Evolutionary conservation across 306 rosid species (phyloP).

Genomic region (Lathyrus tuberosus): DNA sequence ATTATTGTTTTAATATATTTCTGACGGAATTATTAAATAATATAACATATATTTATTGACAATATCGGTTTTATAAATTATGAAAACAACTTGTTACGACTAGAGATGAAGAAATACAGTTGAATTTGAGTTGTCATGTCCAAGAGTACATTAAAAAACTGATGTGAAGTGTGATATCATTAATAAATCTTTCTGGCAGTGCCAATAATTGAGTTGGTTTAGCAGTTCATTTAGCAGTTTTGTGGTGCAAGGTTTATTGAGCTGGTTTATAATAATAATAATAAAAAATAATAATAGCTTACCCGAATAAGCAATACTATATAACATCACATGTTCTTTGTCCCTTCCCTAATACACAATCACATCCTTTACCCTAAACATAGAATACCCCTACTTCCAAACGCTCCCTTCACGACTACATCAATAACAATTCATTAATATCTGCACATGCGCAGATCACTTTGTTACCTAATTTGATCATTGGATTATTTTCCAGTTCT

Average conservation of each 20-base stretch:
- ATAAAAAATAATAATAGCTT: not conserved
- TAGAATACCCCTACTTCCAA: not conserved
- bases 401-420: not conserved
- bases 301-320: constrained; percentile 18
- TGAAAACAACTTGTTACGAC: constrained; percentile 21
- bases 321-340: constrained; percentile 32
- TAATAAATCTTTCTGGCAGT: constrained; percentile 21
- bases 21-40: too few species aligned
- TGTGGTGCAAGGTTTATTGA: constrained; percentile 7
- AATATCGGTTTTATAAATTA: not conserved
- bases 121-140: constrained; percentile 24
- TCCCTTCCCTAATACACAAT: constrained; percentile 27
- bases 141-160: constrained; percentile 1
- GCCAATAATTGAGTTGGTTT: constrained; percentile 37
- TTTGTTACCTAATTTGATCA: not conserved
- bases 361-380: constrained; percentile 16
- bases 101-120: not conserved
- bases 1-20: too few species aligned
- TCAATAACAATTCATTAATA: not conserved
- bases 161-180: not conserved
- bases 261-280: not conserved
- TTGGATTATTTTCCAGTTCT: too few species aligned
- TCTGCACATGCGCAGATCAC: not conserved
- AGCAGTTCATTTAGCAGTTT: not conserved
- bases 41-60: too few species aligned